Conservation (phyloP, 1,284 basidiomycete genomes). For the Microbotryum intermedium region DNA sequence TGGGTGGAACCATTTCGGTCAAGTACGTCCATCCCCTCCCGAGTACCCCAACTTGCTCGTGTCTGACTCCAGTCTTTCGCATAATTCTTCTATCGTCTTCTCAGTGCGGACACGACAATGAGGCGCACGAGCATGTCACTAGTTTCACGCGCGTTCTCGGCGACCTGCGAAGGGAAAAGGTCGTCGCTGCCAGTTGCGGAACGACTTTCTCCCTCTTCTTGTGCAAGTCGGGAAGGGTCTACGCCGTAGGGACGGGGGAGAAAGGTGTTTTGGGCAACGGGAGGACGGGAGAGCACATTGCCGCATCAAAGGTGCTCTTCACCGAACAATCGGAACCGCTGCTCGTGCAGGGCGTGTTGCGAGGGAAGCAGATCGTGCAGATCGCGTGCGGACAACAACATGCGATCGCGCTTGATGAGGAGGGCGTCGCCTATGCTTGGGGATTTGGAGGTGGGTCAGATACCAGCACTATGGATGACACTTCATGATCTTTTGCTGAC, state of each 20-base stretch:
- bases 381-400: slow-evolving; percentile 83
- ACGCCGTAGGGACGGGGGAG: slow-evolving; percentile 81
- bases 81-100: background rate
- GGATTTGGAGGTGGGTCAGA: slow-evolving; percentile 46
- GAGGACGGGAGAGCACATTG: slow-evolving; percentile 39
- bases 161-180: slow-evolving; percentile 53
- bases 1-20: slow-evolving; percentile 74
- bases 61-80: background rate
- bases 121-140: slow-evolving; percentile 49
- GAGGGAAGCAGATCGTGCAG: slow-evolving; percentile 64
- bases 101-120: slow-evolving; percentile 61
- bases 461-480: background rate
- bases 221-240: slow-evolving; percentile 73
- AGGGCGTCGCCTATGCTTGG: slow-evolving; percentile 78
- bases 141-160: slow-evolving; percentile 54
- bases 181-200: slow-evolving; percentile 68
- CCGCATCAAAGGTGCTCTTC: slow-evolving; percentile 18
- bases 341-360: slow-evolving; percentile 55
- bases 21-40: slow-evolving; percentile 39
- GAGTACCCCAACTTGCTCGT: background rate
- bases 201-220: slow-evolving; percentile 74
- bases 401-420: slow-evolving; percentile 66
- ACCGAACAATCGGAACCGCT: slow-evolving; percentile 19
- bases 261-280: slow-evolving; percentile 89
- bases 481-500: slow-evolving; percentile 44